Evolutionary conservation across 306 rosid genomes (phyloP).

Genomic region (Abrus pulchellus): DNA sequence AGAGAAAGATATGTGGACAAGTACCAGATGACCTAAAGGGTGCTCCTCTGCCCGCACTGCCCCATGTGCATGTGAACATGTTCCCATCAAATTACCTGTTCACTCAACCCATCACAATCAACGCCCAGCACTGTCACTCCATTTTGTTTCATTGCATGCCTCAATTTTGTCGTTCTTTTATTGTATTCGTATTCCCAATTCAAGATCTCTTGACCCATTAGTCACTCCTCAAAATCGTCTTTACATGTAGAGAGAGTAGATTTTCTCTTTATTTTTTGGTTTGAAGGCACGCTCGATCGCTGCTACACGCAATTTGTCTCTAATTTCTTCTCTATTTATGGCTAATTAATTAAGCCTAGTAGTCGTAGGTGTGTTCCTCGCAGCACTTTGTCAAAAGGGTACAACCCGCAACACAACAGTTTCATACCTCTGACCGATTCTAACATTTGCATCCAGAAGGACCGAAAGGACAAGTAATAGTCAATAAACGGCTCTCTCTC

Average conservation of each 20-base stretch:
- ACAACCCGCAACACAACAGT: not conserved
- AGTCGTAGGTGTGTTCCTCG: not conserved
- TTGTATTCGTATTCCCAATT: not conserved
- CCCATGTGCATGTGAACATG: constrained; percentile 80
- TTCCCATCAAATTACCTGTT: constrained; percentile 49
- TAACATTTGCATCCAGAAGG: not conserved
- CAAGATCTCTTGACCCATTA: not conserved
- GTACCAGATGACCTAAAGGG: constrained; percentile 53
- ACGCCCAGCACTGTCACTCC: not conserved
- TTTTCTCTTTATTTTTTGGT: not conserved
- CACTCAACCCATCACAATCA: constrained; percentile 36
- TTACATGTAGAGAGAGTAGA: not conserved
- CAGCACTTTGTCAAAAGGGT: not conserved
- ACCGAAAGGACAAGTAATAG: not conserved
- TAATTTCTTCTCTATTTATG: not conserved
- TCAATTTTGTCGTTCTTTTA: not conserved
- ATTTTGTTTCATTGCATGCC: not conserved
- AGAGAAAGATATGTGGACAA: constrained; percentile 52
- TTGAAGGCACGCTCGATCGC: not conserved
- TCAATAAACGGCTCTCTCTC: constrained; percentile 25
- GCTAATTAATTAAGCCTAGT: not conserved
- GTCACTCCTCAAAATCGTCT: not conserved
- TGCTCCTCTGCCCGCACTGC: constrained; percentile 56
- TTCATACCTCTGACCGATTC: not conserved
- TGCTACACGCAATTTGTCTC: not conserved